These are phyloP conservation scores for Calonectria pseudoreteaudii DNA, from an alignment of 2,329 filamentous ascomycete genomes.

Conservation along the genomic window DNA sequence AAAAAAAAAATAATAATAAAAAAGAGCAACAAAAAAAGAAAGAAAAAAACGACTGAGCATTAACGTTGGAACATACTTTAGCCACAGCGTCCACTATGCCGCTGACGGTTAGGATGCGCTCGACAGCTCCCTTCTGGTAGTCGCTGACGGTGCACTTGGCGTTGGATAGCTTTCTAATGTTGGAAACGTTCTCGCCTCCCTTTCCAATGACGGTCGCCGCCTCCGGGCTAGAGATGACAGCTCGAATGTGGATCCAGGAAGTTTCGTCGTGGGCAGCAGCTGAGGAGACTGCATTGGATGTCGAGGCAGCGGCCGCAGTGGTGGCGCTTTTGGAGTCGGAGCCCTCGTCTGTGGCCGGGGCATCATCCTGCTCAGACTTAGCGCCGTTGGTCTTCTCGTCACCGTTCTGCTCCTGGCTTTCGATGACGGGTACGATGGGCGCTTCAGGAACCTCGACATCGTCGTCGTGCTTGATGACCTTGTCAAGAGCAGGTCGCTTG, in stretches of 20 bases:
- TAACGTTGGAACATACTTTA: constrained; percentile 73
- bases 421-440: constrained; percentile 47
- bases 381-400: constrained; percentile 62
- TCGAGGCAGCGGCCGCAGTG: constrained; percentile 50
- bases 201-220: constrained; percentile 98
- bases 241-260: constrained; percentile 95
- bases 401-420: constrained; percentile 61
- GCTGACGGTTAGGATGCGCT: constrained; percentile 97
- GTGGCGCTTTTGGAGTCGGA: constrained; percentile 56
- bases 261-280: constrained; percentile 84
- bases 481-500: constrained; percentile 96
- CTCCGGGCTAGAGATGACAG: constrained; percentile 96
- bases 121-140: constrained; percentile 95
- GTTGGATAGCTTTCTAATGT: constrained; percentile 93
- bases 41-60: not conserved
- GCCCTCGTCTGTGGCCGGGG: constrained; percentile 44
- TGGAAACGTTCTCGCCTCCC: constrained; percentile 97
- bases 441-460: constrained; percentile 59
- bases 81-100: constrained; percentile 96
- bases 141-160: constrained; percentile 99
- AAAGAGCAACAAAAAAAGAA: too few relatives aligned
- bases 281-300: constrained; percentile 53
- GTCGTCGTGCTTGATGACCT: constrained; percentile 79
- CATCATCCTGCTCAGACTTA: constrained; percentile 52
- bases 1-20: not conserved